These are phyloP conservation scores for Eutrema japonicum DNA, from an alignment of 345 rosid species.

Conservation along the genomic window DNA sequence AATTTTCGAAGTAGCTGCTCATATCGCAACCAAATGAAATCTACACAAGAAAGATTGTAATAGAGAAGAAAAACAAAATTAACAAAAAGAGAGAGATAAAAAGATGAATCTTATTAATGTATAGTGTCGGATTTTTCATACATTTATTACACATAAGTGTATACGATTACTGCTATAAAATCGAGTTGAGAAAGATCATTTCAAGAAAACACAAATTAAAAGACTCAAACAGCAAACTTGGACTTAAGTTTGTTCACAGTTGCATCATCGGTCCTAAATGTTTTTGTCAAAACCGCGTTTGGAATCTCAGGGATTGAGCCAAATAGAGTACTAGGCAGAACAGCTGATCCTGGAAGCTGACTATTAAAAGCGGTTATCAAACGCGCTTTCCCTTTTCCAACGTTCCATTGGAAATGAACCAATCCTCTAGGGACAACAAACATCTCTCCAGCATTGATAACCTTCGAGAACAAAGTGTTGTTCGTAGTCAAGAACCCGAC, in stretches of 20 bases:
- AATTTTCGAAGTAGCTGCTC: neutral
- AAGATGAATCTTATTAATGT: conserved; percentile 1
- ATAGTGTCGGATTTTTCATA: neutral
- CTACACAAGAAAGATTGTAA: neutral
- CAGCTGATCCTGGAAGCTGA: conserved; percentile 59
- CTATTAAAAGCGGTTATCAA: conserved; percentile 75
- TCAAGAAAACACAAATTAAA: neutral
- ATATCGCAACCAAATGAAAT: neutral
- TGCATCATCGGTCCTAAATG: conserved; percentile 55
- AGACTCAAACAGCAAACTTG: conserved; percentile 49
- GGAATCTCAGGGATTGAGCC: conserved; percentile 63
- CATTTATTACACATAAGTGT: neutral
- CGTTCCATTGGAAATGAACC: conserved; percentile 77
- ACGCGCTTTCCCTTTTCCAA: conserved; percentile 66
- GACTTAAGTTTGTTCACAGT: conserved; percentile 54
- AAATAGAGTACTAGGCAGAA: conserved; percentile 50
- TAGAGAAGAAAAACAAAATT: neutral
- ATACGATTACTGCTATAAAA: conserved; percentile 1
- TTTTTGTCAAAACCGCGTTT: conserved; percentile 55
- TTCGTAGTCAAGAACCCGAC: conserved; percentile 61
- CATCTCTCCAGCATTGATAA: conserved; percentile 56
- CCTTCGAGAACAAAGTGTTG: conserved; percentile 58
- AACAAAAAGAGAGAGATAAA: neutral
- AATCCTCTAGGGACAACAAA: conserved; percentile 68
- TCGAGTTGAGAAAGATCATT: neutral